Evolutionary conservation across 805 yeast species (phyloP).

Genomic region (Maudiozyma barnettii): DNA sequence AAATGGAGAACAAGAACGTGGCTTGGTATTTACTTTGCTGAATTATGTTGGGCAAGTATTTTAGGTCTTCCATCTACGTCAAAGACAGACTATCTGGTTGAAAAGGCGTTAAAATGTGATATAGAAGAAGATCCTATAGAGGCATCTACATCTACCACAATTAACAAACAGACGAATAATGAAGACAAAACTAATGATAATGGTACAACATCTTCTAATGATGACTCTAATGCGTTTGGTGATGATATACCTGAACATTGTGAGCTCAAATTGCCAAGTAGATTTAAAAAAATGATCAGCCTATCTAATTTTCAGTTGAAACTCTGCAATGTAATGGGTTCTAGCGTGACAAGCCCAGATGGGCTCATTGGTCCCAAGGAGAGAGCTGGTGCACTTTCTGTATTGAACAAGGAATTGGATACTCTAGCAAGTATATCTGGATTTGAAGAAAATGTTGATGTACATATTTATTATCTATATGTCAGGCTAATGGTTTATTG

Average conservation of each 20-base stretch:
- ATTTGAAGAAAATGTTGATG: constrained; percentile 53
- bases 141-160: not conserved
- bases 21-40: constrained; percentile 80
- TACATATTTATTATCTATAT: constrained; percentile 72
- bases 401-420: constrained; percentile 70
- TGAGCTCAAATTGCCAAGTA: constrained; percentile 42
- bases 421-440: constrained; percentile 56
- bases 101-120: constrained; percentile 62
- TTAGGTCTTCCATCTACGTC: constrained; percentile 82
- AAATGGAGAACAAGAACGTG: constrained; percentile 91
- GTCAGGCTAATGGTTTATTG: constrained; percentile 74
- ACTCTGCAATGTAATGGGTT: constrained; percentile 76
- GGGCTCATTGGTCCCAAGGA: constrained; percentile 79
- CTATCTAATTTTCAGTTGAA: constrained; percentile 78
- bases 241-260: not conserved
- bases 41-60: constrained; percentile 83
- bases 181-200: not conserved
- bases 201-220: not conserved
- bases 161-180: not conserved
- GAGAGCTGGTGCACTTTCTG: constrained; percentile 70
- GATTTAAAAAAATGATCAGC: constrained; percentile 61
- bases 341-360: constrained; percentile 75
- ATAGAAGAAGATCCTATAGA: constrained; percentile 11
- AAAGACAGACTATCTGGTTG: constrained; percentile 73
- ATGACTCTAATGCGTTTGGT: not conserved